These are phyloP conservation scores for Scytalidium sp. DNA, from an alignment of 2,329 filamentous ascomycete species.

Conservation along the genomic window DNA sequence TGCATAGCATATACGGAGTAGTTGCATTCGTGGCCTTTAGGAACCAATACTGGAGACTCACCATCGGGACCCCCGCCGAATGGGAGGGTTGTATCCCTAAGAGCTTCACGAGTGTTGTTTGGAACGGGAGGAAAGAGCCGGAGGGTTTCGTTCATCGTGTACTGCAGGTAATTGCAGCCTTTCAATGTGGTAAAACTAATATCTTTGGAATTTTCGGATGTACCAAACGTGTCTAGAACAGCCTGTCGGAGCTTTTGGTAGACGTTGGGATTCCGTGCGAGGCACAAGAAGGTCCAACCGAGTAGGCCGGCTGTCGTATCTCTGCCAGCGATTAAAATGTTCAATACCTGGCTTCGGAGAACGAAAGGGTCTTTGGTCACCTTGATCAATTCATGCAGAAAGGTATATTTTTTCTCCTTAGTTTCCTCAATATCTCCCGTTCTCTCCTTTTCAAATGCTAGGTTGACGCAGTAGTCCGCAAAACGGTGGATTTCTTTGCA, in stretches of 20 bases:
- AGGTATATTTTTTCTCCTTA: slow-evolving; percentile 30
- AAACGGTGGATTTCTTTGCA: neutral
- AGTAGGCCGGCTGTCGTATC: slow-evolving; percentile 46
- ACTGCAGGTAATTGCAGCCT: slow-evolving; percentile 41
- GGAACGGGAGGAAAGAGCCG: slow-evolving; percentile 33
- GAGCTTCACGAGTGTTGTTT: slow-evolving; percentile 14
- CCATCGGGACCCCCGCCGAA: slow-evolving; percentile 24
- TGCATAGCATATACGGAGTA: slow-evolving; percentile 28
- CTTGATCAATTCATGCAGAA: slow-evolving; percentile 24
- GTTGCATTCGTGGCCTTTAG: slow-evolving; percentile 12
- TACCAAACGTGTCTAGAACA: neutral
- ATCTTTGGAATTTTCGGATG: neutral
- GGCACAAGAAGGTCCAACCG: slow-evolving; percentile 43
- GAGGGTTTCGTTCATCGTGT: slow-evolving; percentile 47
- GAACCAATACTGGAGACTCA: slow-evolving; percentile 19
- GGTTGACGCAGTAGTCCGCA: neutral
- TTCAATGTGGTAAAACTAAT: neutral
- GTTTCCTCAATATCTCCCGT: neutral
- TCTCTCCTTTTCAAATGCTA: neutral
- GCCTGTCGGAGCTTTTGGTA: slow-evolving; percentile 36
- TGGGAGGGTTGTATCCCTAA: slow-evolving; percentile 20
- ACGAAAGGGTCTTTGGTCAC: slow-evolving; percentile 12
- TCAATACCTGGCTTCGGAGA: neutral
- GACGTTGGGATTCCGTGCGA: slow-evolving; percentile 38
- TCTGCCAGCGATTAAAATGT: slow-evolving; percentile 46